Base-by-base conservation (phyloP, 2,329 filamentous ascomycete species). In the Pleomassaria siparia region DNA sequence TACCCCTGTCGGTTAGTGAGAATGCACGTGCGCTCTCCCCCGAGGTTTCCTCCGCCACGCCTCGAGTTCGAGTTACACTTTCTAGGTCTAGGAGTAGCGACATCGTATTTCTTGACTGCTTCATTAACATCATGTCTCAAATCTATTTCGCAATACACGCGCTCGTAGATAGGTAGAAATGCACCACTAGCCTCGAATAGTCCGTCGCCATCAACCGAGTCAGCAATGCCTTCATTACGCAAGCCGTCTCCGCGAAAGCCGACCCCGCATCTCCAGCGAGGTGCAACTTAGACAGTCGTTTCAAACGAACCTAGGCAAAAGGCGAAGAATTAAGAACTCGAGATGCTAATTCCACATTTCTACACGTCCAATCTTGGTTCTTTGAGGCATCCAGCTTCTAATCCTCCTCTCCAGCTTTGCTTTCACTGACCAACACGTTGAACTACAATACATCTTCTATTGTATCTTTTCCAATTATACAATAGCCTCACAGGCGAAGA, bases 181-280 rank as follows among this genome's bases (percentile, higher is more conserved):
- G n/a, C n/a, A n/a, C n/a, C n/a, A n/a, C n/a, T n/a, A n/a, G n/a
- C n/a, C n/a, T n/a, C n/a, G 20, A 22, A 3, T n/a, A 22, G 35
- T 37, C 13, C 20, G 21, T 3, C 20, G 9, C 35, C 3, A 15
- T 12, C 24, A 21, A 21, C 43, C 40, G 46, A 44, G 44, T 47
- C 49, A 47, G 45, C 44, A 42, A 16, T 21, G 20, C 32, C 22
- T 35, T 10, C 24, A 44, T 41, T 25, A n/a, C 26, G 24, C 24
- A 43, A 24, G n/a, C n/a, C 32, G 32, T 10, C 28, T 39, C 32
- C 37, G 37, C 43, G 21, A 37, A 43, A 43, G 43, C 48, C 49
- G 53, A 58, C 55, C 55, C 55, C 55, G 55, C 55, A 56, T 51
- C 42, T 49, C n/a, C 11, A 43, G 39, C 24, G 6, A 24, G 24